Evolutionary conservation across 805 yeast genomes (phyloP).

Genomic region (Metschnikowia aberdeeniae): DNA sequence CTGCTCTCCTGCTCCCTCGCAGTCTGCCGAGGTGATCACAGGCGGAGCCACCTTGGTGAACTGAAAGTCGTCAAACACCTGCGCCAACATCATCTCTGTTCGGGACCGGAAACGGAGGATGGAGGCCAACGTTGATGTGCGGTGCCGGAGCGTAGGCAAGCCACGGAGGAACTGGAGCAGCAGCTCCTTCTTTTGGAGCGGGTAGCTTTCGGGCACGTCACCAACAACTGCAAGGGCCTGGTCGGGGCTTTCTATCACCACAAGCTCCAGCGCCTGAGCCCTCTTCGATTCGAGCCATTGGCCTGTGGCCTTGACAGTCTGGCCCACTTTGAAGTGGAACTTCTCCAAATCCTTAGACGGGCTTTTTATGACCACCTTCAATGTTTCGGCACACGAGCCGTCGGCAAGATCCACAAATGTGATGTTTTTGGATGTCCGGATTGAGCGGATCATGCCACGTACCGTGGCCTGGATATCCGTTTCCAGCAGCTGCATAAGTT

Average conservation of each 20-base stretch:
- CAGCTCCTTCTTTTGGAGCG: constrained; percentile 78
- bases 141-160: constrained; percentile 74
- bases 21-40: constrained; percentile 79
- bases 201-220: constrained; percentile 58
- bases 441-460: constrained; percentile 64
- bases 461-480: constrained; percentile 25
- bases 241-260: constrained; percentile 20
- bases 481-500: neutral
- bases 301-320: constrained; percentile 33
- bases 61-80: constrained; percentile 49
- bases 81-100: constrained; percentile 50
- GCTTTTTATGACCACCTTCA: constrained; percentile 46
- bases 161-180: constrained; percentile 62
- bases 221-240: constrained; percentile 50
- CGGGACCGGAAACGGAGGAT: constrained; percentile 69
- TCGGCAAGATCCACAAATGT: constrained; percentile 80
- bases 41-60: constrained; percentile 84
- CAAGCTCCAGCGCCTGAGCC: constrained; percentile 30
- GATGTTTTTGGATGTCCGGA: constrained; percentile 68
- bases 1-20: constrained; percentile 97
- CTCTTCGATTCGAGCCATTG: constrained; percentile 32
- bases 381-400: constrained; percentile 56
- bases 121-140: constrained; percentile 61
- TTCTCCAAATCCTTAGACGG: constrained; percentile 21
- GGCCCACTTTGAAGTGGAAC: constrained; percentile 46